phyloP scores from a whole-genome alignment of 352 stramenopile species.

The Phytophthora vignae region DNA sequence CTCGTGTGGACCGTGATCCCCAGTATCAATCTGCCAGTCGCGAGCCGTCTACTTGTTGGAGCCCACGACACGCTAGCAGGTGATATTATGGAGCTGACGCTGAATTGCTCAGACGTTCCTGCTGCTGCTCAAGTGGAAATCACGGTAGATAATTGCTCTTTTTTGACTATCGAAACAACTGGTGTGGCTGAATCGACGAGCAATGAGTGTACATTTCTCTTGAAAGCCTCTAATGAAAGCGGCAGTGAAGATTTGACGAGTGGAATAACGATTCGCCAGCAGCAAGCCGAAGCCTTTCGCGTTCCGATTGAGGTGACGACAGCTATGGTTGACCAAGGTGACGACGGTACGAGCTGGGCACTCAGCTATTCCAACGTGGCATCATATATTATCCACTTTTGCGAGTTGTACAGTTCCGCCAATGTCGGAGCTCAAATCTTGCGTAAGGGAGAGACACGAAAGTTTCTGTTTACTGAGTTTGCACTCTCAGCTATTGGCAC shows the following conservation, averaged over 20 bases:
- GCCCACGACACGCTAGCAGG: slow-evolving; percentile 11
- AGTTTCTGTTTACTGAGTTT: slow-evolving; percentile 13
- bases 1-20: slow-evolving; percentile 20
- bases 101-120: slow-evolving; percentile 15
- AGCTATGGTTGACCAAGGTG: slow-evolving; percentile 6
- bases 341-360: slow-evolving; percentile 5
- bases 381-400: slow-evolving; percentile 28
- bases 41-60: slow-evolving; percentile 23
- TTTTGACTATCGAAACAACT: slow-evolving; percentile 12
- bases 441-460: slow-evolving; percentile 7
- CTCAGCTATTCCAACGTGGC: slow-evolving; percentile 5
- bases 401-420: neutral
- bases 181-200: slow-evolving; percentile 9
- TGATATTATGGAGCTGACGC: slow-evolving; percentile 10
- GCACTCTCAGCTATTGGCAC: slow-evolving; percentile 8
- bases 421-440: slow-evolving; percentile 10
- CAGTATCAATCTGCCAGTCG: neutral
- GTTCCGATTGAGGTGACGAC: slow-evolving; percentile 7
- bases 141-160: slow-evolving; percentile 22
- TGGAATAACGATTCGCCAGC: slow-evolving; percentile 20
- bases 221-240: slow-evolving; percentile 14
- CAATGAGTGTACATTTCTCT: slow-evolving; percentile 20
- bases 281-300: neutral
- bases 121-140: slow-evolving; percentile 9
- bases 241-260: neutral